phyloP scores from a whole-genome alignment of 176 grass and related monocot species.

The Oryza officinalis region DNA sequence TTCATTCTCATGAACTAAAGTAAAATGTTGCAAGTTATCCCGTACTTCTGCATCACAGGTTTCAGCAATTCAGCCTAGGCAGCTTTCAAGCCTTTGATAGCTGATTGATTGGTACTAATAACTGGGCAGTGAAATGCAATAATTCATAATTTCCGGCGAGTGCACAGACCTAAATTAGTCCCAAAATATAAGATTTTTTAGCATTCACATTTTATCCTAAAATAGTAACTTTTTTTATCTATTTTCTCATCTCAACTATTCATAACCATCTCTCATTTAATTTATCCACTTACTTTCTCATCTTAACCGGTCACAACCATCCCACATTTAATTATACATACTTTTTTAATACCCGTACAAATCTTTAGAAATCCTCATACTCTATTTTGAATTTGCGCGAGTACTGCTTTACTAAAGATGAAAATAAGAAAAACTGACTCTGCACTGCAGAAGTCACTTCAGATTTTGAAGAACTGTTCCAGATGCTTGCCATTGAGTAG shows the following conservation, averaged over 20 bases:
- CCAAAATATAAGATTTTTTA: too few relatives aligned
- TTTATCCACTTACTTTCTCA: too few relatives aligned
- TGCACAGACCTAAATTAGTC: background rate
- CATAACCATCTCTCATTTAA: too few relatives aligned
- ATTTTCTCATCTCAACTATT: too few relatives aligned
- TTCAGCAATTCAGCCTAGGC: background rate
- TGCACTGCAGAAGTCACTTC: background rate
- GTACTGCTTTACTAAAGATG: background rate
- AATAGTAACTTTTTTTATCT: too few relatives aligned
- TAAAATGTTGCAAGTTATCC: background rate
- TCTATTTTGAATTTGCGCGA: too few relatives aligned
- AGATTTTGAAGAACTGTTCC: constrained; percentile 27
- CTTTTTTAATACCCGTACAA: too few relatives aligned
- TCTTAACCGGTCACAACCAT: too few relatives aligned
- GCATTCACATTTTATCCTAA: too few relatives aligned
- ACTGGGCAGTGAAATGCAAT: background rate
- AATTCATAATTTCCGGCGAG: background rate
- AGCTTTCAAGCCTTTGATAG: too few relatives aligned
- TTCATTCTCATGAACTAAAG: background rate
- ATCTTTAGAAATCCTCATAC: too few relatives aligned
- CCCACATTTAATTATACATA: too few relatives aligned
- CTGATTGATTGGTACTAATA: background rate
- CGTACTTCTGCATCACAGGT: background rate
- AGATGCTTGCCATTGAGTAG: constrained; percentile 16
- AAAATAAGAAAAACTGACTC: background rate